A percentile compares a stretch with the other conserved stretches of the same genome.
Evolutionary conservation across 1,139 yeast genomes (phyloP).

Genomic region (Geotrichum europaeum): DNA sequence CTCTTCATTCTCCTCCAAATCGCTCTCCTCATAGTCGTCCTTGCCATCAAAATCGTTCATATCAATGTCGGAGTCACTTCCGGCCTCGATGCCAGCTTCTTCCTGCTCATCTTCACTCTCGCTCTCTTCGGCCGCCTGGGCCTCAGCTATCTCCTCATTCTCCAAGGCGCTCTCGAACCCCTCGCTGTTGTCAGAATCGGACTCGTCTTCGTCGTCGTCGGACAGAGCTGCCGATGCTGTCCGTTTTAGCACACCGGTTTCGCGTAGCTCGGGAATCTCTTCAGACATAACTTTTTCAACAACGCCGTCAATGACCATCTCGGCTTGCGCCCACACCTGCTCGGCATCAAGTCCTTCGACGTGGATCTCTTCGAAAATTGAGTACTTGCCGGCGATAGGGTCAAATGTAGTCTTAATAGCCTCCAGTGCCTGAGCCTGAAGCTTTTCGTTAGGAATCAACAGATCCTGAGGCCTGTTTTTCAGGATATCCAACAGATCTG

Average conservation of each 20-base stretch:
- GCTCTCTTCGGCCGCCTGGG: conserved; percentile 13
- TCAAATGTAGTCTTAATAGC: conserved; percentile 55
- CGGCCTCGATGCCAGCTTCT: conserved; percentile 16
- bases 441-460: conserved; percentile 26
- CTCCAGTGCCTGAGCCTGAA: conserved; percentile 31
- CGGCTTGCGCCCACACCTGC: conserved; percentile 92
- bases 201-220: conserved; percentile 25
- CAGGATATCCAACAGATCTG: conserved; percentile 19
- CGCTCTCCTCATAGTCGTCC: conserved; percentile 21
- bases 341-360: conserved; percentile 83
- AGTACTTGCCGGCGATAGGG: conserved; percentile 55
- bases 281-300: conserved; percentile 48
- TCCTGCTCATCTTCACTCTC: conserved; percentile 20
- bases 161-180: conserved; percentile 23
- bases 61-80: conserved; percentile 16
- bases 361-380: conserved; percentile 74
- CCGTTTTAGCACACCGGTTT: conserved; percentile 20
- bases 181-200: conserved; percentile 23
- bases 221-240: conserved; percentile 20
- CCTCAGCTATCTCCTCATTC: conserved; percentile 13
- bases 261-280: conserved; percentile 22
- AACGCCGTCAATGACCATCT: conserved; percentile 69
- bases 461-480: conserved; percentile 29
- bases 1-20: conserved; percentile 16
- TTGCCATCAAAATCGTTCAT: conserved; percentile 22